Percentiles rank a stretch among this genome's conserved stretches.
These are phyloP conservation scores for Udeniomyces megalosporus DNA, from an alignment of 768 basidiomycete species.

Conservation along the genomic window DNA sequence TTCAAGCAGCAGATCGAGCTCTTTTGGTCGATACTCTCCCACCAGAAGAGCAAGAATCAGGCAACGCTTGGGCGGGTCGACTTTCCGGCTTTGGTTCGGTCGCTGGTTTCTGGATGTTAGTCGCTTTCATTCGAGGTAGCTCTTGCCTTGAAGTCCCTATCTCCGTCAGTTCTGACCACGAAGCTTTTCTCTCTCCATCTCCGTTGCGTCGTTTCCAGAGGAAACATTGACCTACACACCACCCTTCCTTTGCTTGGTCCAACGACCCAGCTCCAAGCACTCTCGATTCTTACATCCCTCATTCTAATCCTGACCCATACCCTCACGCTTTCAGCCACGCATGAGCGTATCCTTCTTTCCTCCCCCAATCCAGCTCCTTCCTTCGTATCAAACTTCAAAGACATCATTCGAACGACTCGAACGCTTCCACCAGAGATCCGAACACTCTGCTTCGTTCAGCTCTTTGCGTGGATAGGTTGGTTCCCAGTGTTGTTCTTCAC, in stretches of 20 bases:
- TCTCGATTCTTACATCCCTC: slow-evolving; percentile 39
- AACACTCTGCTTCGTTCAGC: slow-evolving; percentile 51
- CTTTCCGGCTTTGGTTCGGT: slow-evolving; percentile 80
- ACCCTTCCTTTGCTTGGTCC: slow-evolving; percentile 50
- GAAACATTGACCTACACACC: slow-evolving; percentile 57
- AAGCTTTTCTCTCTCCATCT: neutral
- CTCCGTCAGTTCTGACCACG: too few relatives aligned
- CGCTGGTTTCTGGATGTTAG: slow-evolving; percentile 78
- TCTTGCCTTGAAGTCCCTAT: too few relatives aligned
- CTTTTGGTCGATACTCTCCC: slow-evolving; percentile 75
- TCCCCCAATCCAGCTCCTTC: slow-evolving; percentile 12
- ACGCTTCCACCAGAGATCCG: slow-evolving; percentile 58
- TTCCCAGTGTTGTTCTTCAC: slow-evolving; percentile 83
- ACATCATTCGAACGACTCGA: slow-evolving; percentile 55
- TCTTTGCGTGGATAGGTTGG: slow-evolving; percentile 47
- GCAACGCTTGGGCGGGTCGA: slow-evolving; percentile 90
- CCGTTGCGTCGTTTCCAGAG: too few relatives aligned
- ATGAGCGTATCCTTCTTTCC: neutral
- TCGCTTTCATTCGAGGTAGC: too few relatives aligned
- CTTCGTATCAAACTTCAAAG: slow-evolving; percentile 34
- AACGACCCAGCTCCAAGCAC: too few relatives aligned
- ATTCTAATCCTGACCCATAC: slow-evolving; percentile 50
- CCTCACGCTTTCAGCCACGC: neutral
- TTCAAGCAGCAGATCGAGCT: slow-evolving; percentile 79
- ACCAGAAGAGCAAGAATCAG: slow-evolving; percentile 53